phyloP scores from a whole-genome alignment of 192 early-diverging fungal genomes.

The Coemansia sp. region DNA sequence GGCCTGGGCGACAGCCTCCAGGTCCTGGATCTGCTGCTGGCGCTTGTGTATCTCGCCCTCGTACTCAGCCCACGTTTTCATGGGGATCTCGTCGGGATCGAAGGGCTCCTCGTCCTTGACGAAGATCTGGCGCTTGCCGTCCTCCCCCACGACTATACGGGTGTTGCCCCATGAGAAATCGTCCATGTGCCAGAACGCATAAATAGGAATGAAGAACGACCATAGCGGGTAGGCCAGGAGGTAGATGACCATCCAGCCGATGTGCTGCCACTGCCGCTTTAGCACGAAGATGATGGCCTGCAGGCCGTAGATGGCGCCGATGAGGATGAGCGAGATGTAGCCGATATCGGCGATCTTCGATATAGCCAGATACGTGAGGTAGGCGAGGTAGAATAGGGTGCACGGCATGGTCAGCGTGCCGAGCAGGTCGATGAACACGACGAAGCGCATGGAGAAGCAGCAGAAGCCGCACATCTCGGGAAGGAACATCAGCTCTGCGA shows the following conservation, averaged over 20 bases:
- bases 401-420: constrained; percentile 94
- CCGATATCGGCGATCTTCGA: constrained; percentile 62
- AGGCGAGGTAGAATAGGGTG: constrained; percentile 85
- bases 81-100: constrained; percentile 73
- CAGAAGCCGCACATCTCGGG: constrained; percentile 97
- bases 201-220: constrained; percentile 80
- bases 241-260: constrained; percentile 98
- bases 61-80: constrained; percentile 82
- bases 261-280: constrained; percentile 89
- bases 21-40: constrained; percentile 22
- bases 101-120: constrained; percentile 75
- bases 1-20: constrained; percentile 35
- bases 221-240: constrained; percentile 92
- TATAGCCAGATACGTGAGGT: constrained; percentile 73
- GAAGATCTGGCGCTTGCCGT: constrained; percentile 62
- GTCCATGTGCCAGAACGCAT: constrained; percentile 99
- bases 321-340: constrained; percentile 79
- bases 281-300: constrained; percentile 89
- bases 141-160: constrained; percentile 84
- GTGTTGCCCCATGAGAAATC: constrained; percentile 99
- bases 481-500: constrained; percentile 90
- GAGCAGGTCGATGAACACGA: constrained; percentile 95
- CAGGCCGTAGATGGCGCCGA: constrained; percentile 87
- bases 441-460: constrained; percentile 99
- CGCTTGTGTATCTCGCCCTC: constrained; percentile 53